Conservation (phyloP, 1,284 basidiomycete species). For the Boletus coffeatus region DNA sequence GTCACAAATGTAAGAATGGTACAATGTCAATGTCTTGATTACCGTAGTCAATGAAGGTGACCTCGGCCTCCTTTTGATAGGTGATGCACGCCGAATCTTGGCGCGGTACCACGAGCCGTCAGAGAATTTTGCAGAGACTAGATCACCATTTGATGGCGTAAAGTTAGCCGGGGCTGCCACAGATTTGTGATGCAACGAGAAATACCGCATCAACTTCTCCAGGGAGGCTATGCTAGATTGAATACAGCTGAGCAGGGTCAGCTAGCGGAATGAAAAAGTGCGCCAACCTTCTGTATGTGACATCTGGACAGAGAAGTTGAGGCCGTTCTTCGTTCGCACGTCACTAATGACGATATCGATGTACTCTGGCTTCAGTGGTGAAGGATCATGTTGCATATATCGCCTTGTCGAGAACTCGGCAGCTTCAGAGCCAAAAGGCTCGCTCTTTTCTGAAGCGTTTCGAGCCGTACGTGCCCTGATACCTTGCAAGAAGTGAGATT, state of each 20-base stretch:
- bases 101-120: conserved; percentile 95
- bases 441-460: conserved; percentile 80
- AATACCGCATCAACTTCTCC: conserved; percentile 92
- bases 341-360: conserved; percentile 92
- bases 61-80: conserved; percentile 83
- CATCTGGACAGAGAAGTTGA: conserved; percentile 90
- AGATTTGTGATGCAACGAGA: conserved; percentile 78
- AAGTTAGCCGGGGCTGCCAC: conserved; percentile 60
- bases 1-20: conserved; percentile 70
- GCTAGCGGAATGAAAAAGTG: conserved; percentile 1
- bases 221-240: conserved; percentile 65
- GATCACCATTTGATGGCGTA: conserved; percentile 76
- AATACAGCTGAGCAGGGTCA: not conserved
- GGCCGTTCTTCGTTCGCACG: conserved; percentile 68
- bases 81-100: conserved; percentile 75
- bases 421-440: conserved; percentile 86
- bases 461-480: conserved; percentile 81
- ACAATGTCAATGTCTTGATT: conserved; percentile 78
- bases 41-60: conserved; percentile 85
- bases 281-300: conserved; percentile 78
- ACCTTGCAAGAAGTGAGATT: conserved; percentile 38
- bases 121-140: conserved; percentile 87
- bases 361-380: conserved; percentile 75
- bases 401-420: conserved; percentile 74
- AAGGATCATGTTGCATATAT: conserved; percentile 82